phyloP scores from a whole-genome alignment of 768 basidiomycete species.

The Rhodotorula babjevae region DNA sequence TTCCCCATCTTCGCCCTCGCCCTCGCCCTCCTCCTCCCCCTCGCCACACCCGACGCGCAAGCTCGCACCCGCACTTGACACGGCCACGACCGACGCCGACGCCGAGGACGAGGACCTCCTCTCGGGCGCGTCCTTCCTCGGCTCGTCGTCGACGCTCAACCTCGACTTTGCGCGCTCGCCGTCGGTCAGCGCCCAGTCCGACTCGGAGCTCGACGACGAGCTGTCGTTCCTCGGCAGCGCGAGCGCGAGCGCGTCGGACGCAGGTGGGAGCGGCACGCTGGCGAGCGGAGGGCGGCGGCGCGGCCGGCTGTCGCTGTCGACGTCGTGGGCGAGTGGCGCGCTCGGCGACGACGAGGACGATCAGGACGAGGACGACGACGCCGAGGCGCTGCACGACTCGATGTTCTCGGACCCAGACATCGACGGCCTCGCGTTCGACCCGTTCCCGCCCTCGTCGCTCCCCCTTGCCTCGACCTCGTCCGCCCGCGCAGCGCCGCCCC shows the following conservation, averaged over 20 bases:
- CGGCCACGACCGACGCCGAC: neutral
- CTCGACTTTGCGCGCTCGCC: slow-evolving; percentile 5
- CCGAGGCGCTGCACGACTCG: slow-evolving; percentile 12
- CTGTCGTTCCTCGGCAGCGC: slow-evolving; percentile 13
- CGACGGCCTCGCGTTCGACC: slow-evolving; percentile 9
- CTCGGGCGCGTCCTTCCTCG: slow-evolving; percentile 7
- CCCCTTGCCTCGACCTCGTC: too few relatives aligned
- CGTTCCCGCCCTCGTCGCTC: slow-evolving; percentile 6
- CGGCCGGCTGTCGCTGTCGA: neutral
- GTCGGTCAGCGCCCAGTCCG: neutral
- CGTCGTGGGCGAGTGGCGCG: neutral
- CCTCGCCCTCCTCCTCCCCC: too few relatives aligned
- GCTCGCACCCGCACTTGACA: neutral
- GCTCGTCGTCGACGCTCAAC: slow-evolving; percentile 4
- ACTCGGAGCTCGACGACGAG: slow-evolving; percentile 19
- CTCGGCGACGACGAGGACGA: neutral
- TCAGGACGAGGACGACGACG: slow-evolving; percentile 7
- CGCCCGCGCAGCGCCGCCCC: neutral
- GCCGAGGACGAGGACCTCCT: slow-evolving; percentile 6
- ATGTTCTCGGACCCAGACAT: slow-evolving; percentile 33
- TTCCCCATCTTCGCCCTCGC: neutral
- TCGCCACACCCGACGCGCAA: too few relatives aligned
- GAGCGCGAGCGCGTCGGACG: too few relatives aligned
- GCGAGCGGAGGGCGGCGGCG: neutral
- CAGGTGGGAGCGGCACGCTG: too few relatives aligned